Evolutionary conservation across 768 basidiomycete genomes (phyloP).

Genomic region (Mrakia gelida): DNA sequence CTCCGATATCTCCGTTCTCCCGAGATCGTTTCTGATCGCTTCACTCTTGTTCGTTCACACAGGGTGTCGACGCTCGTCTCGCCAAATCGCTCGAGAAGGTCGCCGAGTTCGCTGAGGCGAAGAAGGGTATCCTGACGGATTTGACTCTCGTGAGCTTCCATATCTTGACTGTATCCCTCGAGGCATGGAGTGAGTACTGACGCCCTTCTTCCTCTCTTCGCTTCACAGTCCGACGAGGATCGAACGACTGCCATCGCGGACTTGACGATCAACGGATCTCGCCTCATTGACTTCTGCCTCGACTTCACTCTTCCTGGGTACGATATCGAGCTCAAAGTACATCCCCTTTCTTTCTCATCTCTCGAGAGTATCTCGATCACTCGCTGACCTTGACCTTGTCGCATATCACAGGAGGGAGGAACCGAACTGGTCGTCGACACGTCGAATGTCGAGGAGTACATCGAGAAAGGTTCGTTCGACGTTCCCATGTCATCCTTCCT

Average conservation of each 20-base stretch:
- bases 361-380: neutral
- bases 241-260: conserved; percentile 44
- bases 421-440: conserved; percentile 73
- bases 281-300: conserved; percentile 79
- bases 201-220: too few species aligned
- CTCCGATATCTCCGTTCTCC: neutral
- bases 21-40: neutral
- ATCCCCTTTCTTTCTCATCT: neutral
- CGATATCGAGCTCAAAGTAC: conserved; percentile 70
- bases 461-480: conserved; percentile 50
- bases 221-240: conserved; percentile 35
- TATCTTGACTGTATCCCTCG: neutral
- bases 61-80: conserved; percentile 80
- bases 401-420: conserved; percentile 57
- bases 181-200: too few species aligned
- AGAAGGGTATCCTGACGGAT: conserved; percentile 52
- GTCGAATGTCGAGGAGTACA: conserved; percentile 83
- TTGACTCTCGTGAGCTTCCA: conserved; percentile 38
- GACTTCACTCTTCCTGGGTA: conserved; percentile 98
- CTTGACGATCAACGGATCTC: conserved; percentile 59
- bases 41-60: neutral
- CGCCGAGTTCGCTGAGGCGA: conserved; percentile 50
- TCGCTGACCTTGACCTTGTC: neutral
- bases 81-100: conserved; percentile 81
- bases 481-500: neutral